Evolutionary conservation across 148 eudicot genomes (phyloP).

Genomic region (Persicaria tinctoria): DNA sequence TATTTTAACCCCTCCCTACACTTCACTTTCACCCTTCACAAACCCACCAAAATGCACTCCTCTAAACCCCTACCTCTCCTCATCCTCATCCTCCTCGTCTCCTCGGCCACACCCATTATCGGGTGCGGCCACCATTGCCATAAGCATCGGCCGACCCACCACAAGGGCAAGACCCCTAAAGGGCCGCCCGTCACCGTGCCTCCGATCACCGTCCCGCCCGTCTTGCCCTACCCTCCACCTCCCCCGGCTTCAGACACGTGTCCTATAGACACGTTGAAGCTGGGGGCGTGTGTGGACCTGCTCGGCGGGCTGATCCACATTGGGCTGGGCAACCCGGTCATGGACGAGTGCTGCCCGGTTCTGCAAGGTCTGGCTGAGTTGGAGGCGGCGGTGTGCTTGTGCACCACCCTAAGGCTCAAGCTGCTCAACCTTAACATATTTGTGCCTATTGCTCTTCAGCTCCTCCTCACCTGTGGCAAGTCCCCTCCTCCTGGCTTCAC

Average conservation of each 20-base stretch:
- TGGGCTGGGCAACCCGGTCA: slow-evolving; percentile 63
- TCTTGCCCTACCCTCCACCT: slow-evolving; percentile 16
- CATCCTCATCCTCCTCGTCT: slow-evolving; percentile 49
- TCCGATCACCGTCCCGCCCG: slow-evolving; percentile 13
- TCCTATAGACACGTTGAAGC: slow-evolving; percentile 65
- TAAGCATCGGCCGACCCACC: slow-evolving; percentile 27
- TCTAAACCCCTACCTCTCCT: slow-evolving; percentile 44
- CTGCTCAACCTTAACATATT: slow-evolving; percentile 55
- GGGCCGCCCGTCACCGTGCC: slow-evolving; percentile 31
- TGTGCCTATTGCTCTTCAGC: slow-evolving; percentile 77
- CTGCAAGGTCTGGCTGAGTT: slow-evolving; percentile 55
- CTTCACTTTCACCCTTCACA: slow-evolving; percentile 1
- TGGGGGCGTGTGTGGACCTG: slow-evolving; percentile 88
- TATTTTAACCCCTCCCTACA: background rate
- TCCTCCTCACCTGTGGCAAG: slow-evolving; percentile 87
- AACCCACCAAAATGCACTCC: slow-evolving; percentile 32
- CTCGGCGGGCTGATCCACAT: slow-evolving; percentile 79
- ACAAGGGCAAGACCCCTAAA: slow-evolving; percentile 14
- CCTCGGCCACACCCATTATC: slow-evolving; percentile 45
- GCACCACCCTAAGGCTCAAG: slow-evolving; percentile 72
- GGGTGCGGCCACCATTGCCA: slow-evolving; percentile 51
- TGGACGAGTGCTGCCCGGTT: slow-evolving; percentile 65
- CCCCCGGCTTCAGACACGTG: slow-evolving; percentile 25
- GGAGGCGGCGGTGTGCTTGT: slow-evolving; percentile 87
- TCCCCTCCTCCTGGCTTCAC: slow-evolving; percentile 87